These are phyloP conservation scores for Breviolum minutum DNA, from an alignment of 73 alveolate species.

Conservation along the genomic window DNA sequence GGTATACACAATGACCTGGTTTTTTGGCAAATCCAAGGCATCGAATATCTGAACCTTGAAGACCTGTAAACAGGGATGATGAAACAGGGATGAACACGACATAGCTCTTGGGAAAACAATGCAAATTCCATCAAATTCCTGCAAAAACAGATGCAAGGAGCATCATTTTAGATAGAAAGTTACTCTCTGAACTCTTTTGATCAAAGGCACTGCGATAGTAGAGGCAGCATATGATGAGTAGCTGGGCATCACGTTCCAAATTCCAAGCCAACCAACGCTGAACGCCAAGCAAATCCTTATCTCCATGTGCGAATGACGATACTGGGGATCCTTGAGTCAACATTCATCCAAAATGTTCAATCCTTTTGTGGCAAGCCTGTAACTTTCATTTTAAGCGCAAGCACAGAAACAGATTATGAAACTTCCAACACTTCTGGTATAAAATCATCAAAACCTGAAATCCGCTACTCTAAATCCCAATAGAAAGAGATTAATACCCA, in stretches of 20 bases:
- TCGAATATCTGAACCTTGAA: neutral
- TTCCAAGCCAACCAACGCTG: conserved; percentile 61
- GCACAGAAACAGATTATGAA: neutral
- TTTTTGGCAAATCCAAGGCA: neutral
- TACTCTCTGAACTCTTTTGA: neutral
- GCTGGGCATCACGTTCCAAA: conserved; percentile 81
- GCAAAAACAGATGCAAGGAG: neutral
- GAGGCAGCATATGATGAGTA: conserved; percentile 62
- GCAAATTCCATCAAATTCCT: neutral
- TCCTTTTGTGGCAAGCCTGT: neutral
- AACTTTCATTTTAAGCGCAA: neutral
- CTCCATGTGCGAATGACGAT: neutral
- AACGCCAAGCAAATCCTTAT: conserved; percentile 44
- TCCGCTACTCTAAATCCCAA: neutral
- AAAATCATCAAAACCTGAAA: neutral
- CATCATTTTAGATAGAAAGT: neutral
- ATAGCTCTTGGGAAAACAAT: neutral
- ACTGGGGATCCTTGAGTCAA: too few relatives aligned
- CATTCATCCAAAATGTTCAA: too few relatives aligned
- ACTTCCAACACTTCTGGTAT: neutral
- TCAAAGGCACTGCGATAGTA: conserved; percentile 32
- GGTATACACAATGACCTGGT: conserved; percentile 42
- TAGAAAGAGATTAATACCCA: neutral
- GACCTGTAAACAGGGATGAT: neutral
- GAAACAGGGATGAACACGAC: neutral